phyloP scores from a whole-genome alignment of 768 basidiomycete genomes.

The Lepiota venenata region DNA sequence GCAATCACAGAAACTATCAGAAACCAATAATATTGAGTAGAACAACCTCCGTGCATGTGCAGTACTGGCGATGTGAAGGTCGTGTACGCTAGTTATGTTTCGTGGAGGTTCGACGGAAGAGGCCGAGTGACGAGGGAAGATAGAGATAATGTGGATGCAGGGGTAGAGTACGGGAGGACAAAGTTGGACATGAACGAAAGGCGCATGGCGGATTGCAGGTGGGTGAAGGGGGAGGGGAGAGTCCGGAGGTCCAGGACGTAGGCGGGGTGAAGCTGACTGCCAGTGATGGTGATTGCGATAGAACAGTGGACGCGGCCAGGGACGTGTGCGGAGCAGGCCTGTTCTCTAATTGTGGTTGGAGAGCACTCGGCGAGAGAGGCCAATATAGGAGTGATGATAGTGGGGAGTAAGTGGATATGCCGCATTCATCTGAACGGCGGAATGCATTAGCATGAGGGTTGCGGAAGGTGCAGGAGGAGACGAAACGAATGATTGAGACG shows the following conservation, averaged over 20 bases:
- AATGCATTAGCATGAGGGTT: neutral
- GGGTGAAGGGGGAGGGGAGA: constrained; percentile 37
- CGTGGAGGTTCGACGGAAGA: constrained; percentile 60
- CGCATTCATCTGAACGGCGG: constrained; percentile 1
- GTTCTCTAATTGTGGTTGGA: constrained; percentile 13
- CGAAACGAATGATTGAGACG: constrained; percentile 1
- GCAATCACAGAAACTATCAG: too few species aligned
- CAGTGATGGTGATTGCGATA: neutral
- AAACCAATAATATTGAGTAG: too few species aligned
- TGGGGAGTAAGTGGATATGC: constrained; percentile 18
- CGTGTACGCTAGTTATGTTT: constrained; percentile 64
- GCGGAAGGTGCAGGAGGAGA: constrained; percentile 2
- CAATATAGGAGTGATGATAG: constrained; percentile 45
- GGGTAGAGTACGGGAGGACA: constrained; percentile 77
- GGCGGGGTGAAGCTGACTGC: constrained; percentile 7
- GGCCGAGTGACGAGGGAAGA: constrained; percentile 68
- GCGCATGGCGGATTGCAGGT: constrained; percentile 54
- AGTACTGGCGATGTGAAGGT: constrained; percentile 25
- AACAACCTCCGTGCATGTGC: too few species aligned
- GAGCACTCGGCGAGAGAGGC: constrained; percentile 22
- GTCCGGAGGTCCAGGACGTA: constrained; percentile 19
- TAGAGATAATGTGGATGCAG: constrained; percentile 67
- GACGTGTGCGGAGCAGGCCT: neutral
- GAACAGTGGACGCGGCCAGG: constrained; percentile 7
- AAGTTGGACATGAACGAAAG: constrained; percentile 89